These are phyloP conservation scores for Hemileccinum impolitum DNA, from an alignment of 768 basidiomycete genomes.

Conservation along the genomic window DNA sequence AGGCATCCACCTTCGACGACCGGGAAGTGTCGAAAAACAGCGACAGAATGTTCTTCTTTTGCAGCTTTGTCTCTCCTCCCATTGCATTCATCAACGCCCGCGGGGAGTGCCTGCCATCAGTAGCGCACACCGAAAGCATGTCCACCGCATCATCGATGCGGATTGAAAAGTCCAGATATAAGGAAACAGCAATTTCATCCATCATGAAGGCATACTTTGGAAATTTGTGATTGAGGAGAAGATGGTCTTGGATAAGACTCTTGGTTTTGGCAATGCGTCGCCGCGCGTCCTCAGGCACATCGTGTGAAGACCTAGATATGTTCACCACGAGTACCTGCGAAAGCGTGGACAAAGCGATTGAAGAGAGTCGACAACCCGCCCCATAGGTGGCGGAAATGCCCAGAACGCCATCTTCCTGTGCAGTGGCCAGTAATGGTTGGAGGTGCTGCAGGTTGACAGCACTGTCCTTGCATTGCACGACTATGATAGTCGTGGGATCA, in stretches of 20 bases:
- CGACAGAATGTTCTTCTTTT: conserved; percentile 22
- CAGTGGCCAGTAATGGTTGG: conserved; percentile 28
- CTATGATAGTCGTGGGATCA: conserved; percentile 22
- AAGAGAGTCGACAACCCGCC: conserved; percentile 30
- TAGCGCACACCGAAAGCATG: conserved; percentile 33
- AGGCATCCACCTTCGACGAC: conserved; percentile 16
- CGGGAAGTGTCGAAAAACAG: conserved; percentile 28
- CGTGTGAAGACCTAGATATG: conserved; percentile 17
- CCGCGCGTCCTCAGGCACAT: background rate
- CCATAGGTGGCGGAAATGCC: conserved; percentile 46
- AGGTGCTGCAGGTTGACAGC: conserved; percentile 24
- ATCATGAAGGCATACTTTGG: conserved; percentile 43
- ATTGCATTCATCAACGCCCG: conserved; percentile 35
- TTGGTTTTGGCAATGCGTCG: conserved; percentile 9
- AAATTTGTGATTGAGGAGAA: conserved; percentile 30
- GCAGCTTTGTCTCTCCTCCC: conserved; percentile 34
- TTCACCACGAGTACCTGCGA: conserved; percentile 35
- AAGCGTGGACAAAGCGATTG: conserved; percentile 40
- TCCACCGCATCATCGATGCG: conserved; percentile 38
- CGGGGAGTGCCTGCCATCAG: conserved; percentile 29
- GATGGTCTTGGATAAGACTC: conserved; percentile 26
- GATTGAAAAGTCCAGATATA: conserved; percentile 39
- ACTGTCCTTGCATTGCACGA: conserved; percentile 27
- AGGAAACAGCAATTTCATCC: conserved; percentile 41
- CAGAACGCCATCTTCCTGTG: conserved; percentile 18